Evolutionary conservation across 23 red algal species (phyloP).

Genomic region (Gracilaria caudata): DNA sequence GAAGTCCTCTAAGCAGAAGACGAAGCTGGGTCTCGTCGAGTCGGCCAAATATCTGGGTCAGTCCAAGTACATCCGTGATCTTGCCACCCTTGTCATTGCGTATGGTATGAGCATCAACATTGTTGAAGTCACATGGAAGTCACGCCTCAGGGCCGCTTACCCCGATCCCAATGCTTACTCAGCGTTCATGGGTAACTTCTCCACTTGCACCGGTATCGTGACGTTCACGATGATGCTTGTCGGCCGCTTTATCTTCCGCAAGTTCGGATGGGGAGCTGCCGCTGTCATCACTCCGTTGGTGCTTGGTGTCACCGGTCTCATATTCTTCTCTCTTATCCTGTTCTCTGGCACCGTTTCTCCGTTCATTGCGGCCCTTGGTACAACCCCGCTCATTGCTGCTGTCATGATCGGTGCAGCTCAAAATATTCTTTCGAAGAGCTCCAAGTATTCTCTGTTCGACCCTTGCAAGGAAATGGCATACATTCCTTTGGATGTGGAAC

Average conservation of each 20-base stretch:
- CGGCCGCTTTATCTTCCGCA: constrained; percentile 95
- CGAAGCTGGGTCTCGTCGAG: constrained; percentile 85
- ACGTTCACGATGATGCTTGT: constrained; percentile 96
- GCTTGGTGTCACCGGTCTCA: constrained; percentile 88
- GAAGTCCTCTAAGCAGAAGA: constrained; percentile 90
- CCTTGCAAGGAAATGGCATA: constrained; percentile 99
- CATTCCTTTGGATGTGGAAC: constrained; percentile 94
- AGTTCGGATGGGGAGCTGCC: constrained; percentile 95
- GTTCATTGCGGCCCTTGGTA: constrained; percentile 82
- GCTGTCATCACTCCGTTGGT: constrained; percentile 90
- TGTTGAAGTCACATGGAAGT: constrained; percentile 98
- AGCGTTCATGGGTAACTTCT: constrained; percentile 99
- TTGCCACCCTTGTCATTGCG: constrained; percentile 95
- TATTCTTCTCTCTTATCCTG: constrained; percentile 95
- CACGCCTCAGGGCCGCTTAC: constrained; percentile 81
- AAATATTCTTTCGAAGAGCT: constrained; percentile 88
- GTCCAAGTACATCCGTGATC: constrained; percentile 93
- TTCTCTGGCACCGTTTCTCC: constrained; percentile 81
- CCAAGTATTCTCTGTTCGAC: constrained; percentile 97
- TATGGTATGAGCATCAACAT: constrained; percentile 99
- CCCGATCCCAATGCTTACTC: constrained; percentile 98
- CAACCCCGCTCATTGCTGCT: constrained; percentile 94
- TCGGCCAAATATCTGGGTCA: constrained; percentile 90
- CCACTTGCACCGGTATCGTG: constrained; percentile 83
- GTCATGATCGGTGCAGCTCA: constrained; percentile 97